phyloP scores from a whole-genome alignment of 495 filamentous ascomycete genomes.

The Penicillium antarcticum region DNA sequence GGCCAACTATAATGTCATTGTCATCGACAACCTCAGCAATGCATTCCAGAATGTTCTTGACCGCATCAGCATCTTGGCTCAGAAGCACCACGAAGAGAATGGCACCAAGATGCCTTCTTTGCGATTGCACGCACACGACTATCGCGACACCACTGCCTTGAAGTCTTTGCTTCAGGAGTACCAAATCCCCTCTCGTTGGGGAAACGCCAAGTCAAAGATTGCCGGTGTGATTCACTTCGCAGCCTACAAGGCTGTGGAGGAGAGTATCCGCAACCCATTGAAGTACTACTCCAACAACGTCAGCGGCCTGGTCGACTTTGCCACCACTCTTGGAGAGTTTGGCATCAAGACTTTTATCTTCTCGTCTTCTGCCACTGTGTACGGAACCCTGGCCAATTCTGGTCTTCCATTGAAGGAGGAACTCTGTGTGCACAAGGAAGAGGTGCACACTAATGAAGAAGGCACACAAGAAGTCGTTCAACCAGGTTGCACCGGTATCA shows the following conservation, averaged over 20 bases:
- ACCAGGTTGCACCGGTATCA: slow-evolving; percentile 51
- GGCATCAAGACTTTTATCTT: slow-evolving; percentile 66
- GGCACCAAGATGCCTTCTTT: slow-evolving; percentile 47
- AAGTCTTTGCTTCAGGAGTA: slow-evolving; percentile 39
- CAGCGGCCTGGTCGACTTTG: slow-evolving; percentile 58
- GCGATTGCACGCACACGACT: slow-evolving; percentile 57
- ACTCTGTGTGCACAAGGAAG: slow-evolving; percentile 54
- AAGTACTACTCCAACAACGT: slow-evolving; percentile 67
- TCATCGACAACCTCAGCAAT: slow-evolving; percentile 64
- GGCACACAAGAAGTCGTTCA: slow-evolving; percentile 29
- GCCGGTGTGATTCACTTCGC: slow-evolving; percentile 64
- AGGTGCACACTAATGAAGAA: slow-evolving; percentile 27
- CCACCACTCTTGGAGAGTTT: slow-evolving; percentile 50
- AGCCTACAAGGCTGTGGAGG: slow-evolving; percentile 56
- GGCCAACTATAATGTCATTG: slow-evolving; percentile 58
- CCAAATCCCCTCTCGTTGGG: slow-evolving; percentile 31
- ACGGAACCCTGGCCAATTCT: slow-evolving; percentile 53
- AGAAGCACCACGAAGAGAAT: slow-evolving; percentile 43
- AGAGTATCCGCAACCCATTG: slow-evolving; percentile 51
- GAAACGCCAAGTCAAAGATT: slow-evolving; percentile 48
- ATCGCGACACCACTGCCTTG: slow-evolving; percentile 46
- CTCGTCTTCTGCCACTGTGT: slow-evolving; percentile 64
- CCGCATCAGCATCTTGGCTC: slow-evolving; percentile 48
- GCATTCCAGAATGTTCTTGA: slow-evolving; percentile 52
- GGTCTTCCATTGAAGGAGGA: slow-evolving; percentile 57